Evolutionary conservation across 495 filamentous ascomycete genomes (phyloP).

Genomic region (Lepidopterella palustris): DNA sequence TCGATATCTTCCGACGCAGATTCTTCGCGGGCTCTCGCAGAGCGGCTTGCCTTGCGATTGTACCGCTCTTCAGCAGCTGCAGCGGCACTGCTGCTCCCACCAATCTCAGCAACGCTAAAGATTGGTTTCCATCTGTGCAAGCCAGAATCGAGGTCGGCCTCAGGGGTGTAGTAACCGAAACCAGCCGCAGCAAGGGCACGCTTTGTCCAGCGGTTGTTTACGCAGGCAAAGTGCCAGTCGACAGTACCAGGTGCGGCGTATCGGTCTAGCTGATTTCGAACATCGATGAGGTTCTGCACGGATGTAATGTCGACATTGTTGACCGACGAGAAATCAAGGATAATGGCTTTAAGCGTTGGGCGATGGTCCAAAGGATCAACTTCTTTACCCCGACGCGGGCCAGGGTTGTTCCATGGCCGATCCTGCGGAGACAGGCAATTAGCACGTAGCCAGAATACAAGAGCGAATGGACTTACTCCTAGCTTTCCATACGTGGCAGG

Average conservation of each 20-base stretch:
- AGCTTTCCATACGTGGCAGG: constrained; percentile 51
- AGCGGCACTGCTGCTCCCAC: constrained; percentile 62
- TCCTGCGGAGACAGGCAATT: constrained; percentile 43
- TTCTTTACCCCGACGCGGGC: constrained; percentile 56
- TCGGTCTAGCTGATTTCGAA: constrained; percentile 92
- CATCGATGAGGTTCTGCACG: constrained; percentile 90
- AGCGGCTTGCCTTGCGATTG: constrained; percentile 28
- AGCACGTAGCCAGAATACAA: background rate
- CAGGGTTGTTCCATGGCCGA: constrained; percentile 94
- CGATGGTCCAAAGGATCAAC: constrained; percentile 46
- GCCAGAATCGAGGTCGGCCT: constrained; percentile 39
- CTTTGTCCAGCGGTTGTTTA: constrained; percentile 98
- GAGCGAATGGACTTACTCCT: constrained; percentile 43
- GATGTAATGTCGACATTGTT: constrained; percentile 96
- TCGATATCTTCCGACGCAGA: constrained; percentile 22
- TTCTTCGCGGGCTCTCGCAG: constrained; percentile 18
- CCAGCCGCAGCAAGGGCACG: constrained; percentile 85
- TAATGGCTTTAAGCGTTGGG: constrained; percentile 82
- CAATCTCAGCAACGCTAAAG: constrained; percentile 88
- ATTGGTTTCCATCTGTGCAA: constrained; percentile 86
- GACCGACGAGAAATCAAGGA: constrained; percentile 91
- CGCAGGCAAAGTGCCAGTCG: constrained; percentile 92
- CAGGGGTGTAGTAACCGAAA: constrained; percentile 75
- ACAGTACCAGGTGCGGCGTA: constrained; percentile 78
- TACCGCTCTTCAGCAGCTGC: constrained; percentile 46